These are phyloP conservation scores for Maudiozyma bulderi DNA, from an alignment of 805 yeast species.

Conservation along the genomic window DNA sequence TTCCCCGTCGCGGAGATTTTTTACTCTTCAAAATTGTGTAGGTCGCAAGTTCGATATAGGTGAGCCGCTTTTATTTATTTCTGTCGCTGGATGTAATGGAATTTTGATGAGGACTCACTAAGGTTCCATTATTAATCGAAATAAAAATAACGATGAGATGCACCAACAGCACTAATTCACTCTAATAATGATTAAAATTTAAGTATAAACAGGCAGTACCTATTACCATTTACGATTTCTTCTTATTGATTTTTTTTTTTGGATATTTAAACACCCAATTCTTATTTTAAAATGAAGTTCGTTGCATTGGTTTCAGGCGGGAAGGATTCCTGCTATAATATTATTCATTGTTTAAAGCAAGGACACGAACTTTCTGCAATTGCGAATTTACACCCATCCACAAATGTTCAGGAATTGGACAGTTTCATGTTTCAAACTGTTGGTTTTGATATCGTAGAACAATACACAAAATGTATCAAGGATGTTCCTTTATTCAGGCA, in stretches of 20 bases:
- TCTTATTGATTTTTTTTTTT: too few species aligned
- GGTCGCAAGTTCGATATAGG: too few species aligned
- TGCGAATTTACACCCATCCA: conserved; percentile 70
- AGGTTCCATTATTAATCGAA: too few species aligned
- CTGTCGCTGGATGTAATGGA: too few species aligned
- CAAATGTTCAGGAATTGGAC: conserved; percentile 60
- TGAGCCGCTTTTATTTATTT: too few species aligned
- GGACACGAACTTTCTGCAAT: conserved; percentile 82
- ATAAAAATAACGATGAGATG: too few species aligned
- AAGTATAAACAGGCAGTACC: too few species aligned
- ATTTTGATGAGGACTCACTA: too few species aligned
- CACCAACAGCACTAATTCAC: too few species aligned
- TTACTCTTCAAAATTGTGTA: neutral
- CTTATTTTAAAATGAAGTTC: conserved; percentile 57
- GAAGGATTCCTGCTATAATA: conserved; percentile 87
- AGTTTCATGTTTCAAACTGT: conserved; percentile 98
- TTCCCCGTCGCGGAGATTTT: conserved; percentile 22
- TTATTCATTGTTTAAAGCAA: conserved; percentile 71
- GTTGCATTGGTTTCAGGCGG: conserved; percentile 93
- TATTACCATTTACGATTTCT: too few species aligned
- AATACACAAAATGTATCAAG: conserved; percentile 59
- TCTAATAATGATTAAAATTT: too few species aligned
- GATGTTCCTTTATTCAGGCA: conserved; percentile 66
- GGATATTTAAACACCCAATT: too few species aligned
- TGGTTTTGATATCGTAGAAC: conserved; percentile 69